Conservation (phyloP, 179 eudicot genomes). For the Silene vulgaris region DNA sequence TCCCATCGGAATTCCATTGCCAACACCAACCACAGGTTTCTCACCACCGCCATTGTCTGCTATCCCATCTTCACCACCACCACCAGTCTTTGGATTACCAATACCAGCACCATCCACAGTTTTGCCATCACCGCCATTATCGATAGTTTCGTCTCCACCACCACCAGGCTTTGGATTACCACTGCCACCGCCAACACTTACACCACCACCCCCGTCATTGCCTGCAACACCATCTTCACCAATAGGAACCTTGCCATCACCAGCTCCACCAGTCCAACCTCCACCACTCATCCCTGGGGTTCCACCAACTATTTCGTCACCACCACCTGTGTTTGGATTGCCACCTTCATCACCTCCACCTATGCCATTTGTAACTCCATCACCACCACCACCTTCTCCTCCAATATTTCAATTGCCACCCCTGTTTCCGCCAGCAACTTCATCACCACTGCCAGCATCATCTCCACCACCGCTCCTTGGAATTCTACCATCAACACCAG, state of each 20-base stretch:
- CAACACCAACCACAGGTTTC: neutral
- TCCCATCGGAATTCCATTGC: slow-evolving; percentile 1
- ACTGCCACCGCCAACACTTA: slow-evolving; percentile 2
- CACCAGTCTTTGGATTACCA: slow-evolving; percentile 3
- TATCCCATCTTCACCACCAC: neutral
- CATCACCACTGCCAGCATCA: neutral
- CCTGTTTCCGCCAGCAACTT: slow-evolving; percentile 5
- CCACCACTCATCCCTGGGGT: neutral
- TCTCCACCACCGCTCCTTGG: slow-evolving; percentile 1
- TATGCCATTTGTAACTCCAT: neutral
- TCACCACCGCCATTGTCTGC: neutral
- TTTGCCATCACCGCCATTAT: slow-evolving; percentile 7
- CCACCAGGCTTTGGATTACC: slow-evolving; percentile 10
- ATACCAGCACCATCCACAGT: slow-evolving; percentile 7
- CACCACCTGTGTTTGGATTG: neutral
- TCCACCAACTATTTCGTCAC: neutral
- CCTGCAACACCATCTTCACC: slow-evolving; percentile 12
- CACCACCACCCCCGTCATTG: slow-evolving; percentile 11
- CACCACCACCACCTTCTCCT: slow-evolving; percentile 14
- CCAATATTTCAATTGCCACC: slow-evolving; percentile 15
- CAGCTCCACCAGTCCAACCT: slow-evolving; percentile 1
- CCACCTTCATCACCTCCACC: neutral
- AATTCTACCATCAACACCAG: neutral
- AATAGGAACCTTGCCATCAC: slow-evolving; percentile 1
- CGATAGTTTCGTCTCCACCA: neutral